Evolutionary conservation across 1,284 basidiomycete species (phyloP), one percentile per base, ranked within the genome.

Genomic region (Exobasidium cylindrosporum): DNA sequence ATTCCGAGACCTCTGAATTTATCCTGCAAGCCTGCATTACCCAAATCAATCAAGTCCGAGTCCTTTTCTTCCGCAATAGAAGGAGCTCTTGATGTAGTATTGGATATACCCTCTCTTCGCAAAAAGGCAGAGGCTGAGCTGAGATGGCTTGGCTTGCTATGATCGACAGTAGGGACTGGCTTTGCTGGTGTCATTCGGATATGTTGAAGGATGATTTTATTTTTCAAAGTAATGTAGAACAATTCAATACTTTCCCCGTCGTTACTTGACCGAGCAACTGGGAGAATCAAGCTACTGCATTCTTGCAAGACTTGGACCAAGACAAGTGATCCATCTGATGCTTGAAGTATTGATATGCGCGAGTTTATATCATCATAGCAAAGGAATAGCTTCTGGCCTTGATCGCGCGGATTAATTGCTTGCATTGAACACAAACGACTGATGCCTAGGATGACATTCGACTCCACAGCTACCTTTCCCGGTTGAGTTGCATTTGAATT

Each of bases 111-210:
- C 26, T 50, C 47, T 24, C 47, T 14, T 24, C 47, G 4, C 26
- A 50, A 28, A 28, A 50, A 50, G n/a, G 47, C 47, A 50, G 17
- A 13, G 21, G 28, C 14, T 6, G 57, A 29, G 23, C 43, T 13
- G 3, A 21, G n/a, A 1, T 54, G 49, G 1, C 61, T 55, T 43
- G 63, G 60, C 5, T 63, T 11, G 2, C 63, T 60, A 23, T 65
- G 60, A 4, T 58, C 1, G 23, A 68, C 24, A 6, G 47, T 24
- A 4, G 47, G 3, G n/a, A 24, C 14, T 4, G 21, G 21, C 13
- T 50, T 50, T 24, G 47, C 17, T 7, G 35, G 26, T 50, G n/a
- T 28, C n/a, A 50, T 28, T 28, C 47, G n/a, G 47, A 24, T 21
- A 3, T 14, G 26, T 50, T 50, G 21, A 6, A 50, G 21, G 4